Evolutionary conservation across 345 rosid genomes (phyloP).

Genomic region (Eucalyptus viminalis): DNA sequence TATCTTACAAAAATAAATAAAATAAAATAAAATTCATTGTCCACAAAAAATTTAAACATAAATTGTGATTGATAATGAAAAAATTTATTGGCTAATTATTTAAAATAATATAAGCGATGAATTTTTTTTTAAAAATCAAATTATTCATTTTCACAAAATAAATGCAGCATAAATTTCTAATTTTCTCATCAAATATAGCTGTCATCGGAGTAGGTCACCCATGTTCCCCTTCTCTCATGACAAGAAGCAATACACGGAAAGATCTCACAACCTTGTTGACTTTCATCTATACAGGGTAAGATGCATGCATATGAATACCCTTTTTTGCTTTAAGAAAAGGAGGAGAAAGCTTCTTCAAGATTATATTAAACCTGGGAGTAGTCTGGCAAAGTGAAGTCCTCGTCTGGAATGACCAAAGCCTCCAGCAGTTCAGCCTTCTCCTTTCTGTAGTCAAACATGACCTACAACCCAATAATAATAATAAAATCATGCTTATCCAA

Average conservation of each 20-base stretch:
- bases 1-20: neutral
- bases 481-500: neutral
- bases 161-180: accelerated
- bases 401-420: neutral
- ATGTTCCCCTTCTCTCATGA: neutral
- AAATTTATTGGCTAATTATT: too few species aligned
- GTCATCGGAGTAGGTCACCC: neutral
- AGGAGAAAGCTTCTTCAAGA: neutral
- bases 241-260: neutral
- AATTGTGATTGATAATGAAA: neutral
- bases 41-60: neutral
- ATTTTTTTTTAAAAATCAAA: accelerated
- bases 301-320: neutral
- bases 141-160: too few species aligned
- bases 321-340: neutral
- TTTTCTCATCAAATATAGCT: neutral
- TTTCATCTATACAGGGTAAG: accelerated
- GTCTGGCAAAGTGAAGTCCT: neutral
- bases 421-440: neutral
- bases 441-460: neutral
- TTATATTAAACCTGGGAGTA: neutral
- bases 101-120: neutral
- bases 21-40: neutral
- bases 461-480: neutral
- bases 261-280: neutral